Conservation (phyloP, 805 yeast species). For the Jamesozyma rosinii region DNA sequence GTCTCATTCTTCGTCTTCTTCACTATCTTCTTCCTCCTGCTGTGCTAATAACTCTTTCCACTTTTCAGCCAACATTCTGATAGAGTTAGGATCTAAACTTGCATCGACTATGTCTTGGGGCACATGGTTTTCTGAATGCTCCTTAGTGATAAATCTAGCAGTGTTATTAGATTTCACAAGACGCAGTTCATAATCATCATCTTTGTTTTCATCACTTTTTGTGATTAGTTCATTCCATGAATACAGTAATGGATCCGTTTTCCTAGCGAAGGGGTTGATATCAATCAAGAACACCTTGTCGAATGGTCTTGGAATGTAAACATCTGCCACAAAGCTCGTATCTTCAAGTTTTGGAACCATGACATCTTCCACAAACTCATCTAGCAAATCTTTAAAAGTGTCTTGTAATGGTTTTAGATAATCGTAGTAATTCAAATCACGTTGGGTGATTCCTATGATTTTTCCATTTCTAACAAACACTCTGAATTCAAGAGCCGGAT, state of each 20-base stretch:
- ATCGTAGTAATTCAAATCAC: slow-evolving; percentile 78
- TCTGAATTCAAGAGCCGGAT: slow-evolving; percentile 88
- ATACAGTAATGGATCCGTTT: slow-evolving; percentile 68
- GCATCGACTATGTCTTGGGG: slow-evolving; percentile 90
- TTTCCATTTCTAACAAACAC: slow-evolving; percentile 60
- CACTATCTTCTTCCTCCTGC: slow-evolving; percentile 18
- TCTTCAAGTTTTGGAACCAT: slow-evolving; percentile 45
- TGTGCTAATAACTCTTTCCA: slow-evolving; percentile 40
- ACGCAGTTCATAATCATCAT: slow-evolving; percentile 44
- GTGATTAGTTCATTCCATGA: slow-evolving; percentile 72
- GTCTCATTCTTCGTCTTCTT: background rate
- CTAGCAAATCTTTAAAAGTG: slow-evolving; percentile 40
- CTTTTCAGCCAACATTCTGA: slow-evolving; percentile 57
- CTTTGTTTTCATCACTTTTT: background rate
- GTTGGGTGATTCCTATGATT: slow-evolving; percentile 68
- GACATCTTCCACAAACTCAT: slow-evolving; percentile 44
- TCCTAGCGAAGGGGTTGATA: slow-evolving; percentile 73
- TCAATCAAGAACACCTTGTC: slow-evolving; percentile 63
- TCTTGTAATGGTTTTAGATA: slow-evolving; percentile 49
- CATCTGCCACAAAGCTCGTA: slow-evolving; percentile 59
- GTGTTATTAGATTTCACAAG: slow-evolving; percentile 60
- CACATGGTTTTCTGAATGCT: slow-evolving; percentile 82
- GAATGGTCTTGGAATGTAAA: slow-evolving; percentile 72
- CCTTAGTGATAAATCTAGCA: slow-evolving; percentile 69
- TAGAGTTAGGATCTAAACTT: slow-evolving; percentile 52